A percentile compares a stretch with the other conserved stretches of the same genome.
These are phyloP conservation scores for Dothistroma septosporum DNA, from an alignment of 2,329 filamentous ascomycete genomes.

Conservation along the genomic window DNA sequence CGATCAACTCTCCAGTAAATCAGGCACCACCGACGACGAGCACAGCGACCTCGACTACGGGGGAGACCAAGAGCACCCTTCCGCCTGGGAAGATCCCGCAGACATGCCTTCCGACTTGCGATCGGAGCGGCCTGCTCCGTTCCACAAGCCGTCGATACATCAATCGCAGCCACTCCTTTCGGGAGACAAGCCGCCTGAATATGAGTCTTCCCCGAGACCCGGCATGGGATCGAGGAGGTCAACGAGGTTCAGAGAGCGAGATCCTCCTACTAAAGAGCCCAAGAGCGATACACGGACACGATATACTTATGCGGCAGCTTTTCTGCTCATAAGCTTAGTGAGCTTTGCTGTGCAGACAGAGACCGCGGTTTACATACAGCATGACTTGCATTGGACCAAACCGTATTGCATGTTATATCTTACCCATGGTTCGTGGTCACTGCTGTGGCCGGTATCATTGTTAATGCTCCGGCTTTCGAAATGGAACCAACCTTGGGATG, in stretches of 20 bases:
- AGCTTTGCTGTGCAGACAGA: constrained; percentile 94
- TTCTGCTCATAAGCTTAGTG: constrained; percentile 75
- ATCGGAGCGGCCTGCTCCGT: constrained; percentile 24
- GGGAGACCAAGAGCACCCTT: constrained; percentile 37
- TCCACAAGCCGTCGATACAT: constrained; percentile 12
- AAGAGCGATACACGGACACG: constrained; percentile 68
- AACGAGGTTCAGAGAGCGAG: constrained; percentile 66
- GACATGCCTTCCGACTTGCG: constrained; percentile 51
- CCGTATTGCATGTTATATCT: constrained; percentile 99
- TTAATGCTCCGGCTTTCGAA: constrained; percentile 75
- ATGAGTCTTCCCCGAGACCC: constrained; percentile 39
- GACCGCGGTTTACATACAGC: constrained; percentile 90
- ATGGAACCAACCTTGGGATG: constrained; percentile 70
- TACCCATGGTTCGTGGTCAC: constrained; percentile 88
- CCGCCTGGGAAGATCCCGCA: constrained; percentile 26
- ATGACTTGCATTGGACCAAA: constrained; percentile 93
- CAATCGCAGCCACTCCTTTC: constrained; percentile 52
- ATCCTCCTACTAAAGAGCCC: constrained; percentile 59
- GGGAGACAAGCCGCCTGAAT: constrained; percentile 38
- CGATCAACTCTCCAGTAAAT: constrained; percentile 12
- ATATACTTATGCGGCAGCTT: constrained; percentile 82
- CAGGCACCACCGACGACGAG: constrained; percentile 21
- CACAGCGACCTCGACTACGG: constrained; percentile 44
- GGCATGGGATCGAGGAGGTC: constrained; percentile 53
- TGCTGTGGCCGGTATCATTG: constrained; percentile 85